Percentiles rank a stretch among this genome's conserved stretches.
phyloP scores from a whole-genome alignment of 31 red algal genomes.

The Endocladia muricata region DNA sequence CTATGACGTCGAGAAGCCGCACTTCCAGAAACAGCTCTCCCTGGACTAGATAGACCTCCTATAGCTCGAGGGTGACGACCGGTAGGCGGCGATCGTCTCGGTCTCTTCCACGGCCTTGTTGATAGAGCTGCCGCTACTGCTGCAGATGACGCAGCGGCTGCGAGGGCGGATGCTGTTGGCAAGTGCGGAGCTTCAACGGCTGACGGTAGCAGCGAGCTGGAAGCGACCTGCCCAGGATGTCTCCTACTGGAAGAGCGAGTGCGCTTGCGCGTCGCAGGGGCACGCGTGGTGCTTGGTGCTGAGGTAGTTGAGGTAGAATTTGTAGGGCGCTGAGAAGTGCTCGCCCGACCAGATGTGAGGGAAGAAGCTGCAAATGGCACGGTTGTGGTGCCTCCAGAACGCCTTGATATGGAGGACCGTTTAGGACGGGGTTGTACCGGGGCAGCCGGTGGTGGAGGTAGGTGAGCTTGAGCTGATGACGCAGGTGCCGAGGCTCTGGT shows the following conservation, averaged over 20 bases:
- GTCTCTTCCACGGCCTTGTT: background rate
- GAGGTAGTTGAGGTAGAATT: background rate
- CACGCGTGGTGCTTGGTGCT: background rate
- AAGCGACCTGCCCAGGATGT: background rate
- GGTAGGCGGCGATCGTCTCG: background rate
- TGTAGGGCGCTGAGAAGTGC: background rate
- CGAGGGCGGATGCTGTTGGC: background rate
- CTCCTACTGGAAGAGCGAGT: background rate
- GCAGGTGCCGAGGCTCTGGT: conserved; percentile 3
- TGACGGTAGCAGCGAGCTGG: background rate
- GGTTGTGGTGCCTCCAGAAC: too few species aligned
- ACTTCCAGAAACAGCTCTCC: background rate
- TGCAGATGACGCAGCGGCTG: background rate
- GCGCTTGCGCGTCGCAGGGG: background rate
- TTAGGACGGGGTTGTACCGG: too few species aligned
- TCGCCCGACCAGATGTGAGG: too few species aligned
- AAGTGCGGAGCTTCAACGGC: background rate
- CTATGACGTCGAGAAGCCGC: background rate
- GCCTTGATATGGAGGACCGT: too few species aligned
- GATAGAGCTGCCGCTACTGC: background rate
- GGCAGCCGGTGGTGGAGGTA: background rate
- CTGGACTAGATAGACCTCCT: background rate
- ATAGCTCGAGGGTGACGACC: background rate
- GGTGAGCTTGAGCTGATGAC: background rate
- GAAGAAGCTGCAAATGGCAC: too few species aligned